Percentiles rank a stretch among this genome's conserved stretches.
These are phyloP conservation scores for Nematocida major DNA, from an alignment of 371 early-diverging fungal species.

Conservation along the genomic window DNA sequence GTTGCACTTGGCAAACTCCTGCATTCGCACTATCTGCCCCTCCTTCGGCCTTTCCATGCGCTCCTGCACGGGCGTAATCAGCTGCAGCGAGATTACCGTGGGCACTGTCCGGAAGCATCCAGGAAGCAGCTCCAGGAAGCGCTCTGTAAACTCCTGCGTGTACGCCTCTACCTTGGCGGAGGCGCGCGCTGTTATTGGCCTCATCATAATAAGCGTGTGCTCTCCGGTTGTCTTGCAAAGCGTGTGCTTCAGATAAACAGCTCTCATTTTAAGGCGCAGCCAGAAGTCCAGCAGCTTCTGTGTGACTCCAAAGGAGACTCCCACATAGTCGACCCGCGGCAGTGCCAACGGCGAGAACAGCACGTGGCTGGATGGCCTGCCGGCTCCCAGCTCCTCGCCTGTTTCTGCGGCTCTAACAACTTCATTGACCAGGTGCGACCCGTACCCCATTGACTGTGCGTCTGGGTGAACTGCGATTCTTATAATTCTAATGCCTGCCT, in stretches of 20 bases:
- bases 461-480: slow-evolving; percentile 96
- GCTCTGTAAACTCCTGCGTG: slow-evolving; percentile 9
- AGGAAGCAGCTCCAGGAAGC: slow-evolving; percentile 41
- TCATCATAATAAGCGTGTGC: slow-evolving; percentile 47
- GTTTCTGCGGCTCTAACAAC: slow-evolving; percentile 67
- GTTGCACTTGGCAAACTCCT: slow-evolving; percentile 32
- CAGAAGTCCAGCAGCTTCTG: slow-evolving; percentile 82
- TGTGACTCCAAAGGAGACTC: slow-evolving; percentile 89
- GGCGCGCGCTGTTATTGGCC: not conserved
- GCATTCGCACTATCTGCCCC: slow-evolving; percentile 1
- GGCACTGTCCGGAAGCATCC: slow-evolving; percentile 33
- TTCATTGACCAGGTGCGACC: slow-evolving; percentile 74
- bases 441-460: slow-evolving; percentile 91
- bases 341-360: slow-evolving; percentile 33
- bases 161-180: not conserved
- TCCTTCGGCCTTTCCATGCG: not conserved
- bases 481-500: slow-evolving; percentile 92
- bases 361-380: not conserved
- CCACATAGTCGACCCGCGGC: slow-evolving; percentile 78
- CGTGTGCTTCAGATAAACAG: slow-evolving; percentile 89
- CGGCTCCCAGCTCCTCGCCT: slow-evolving; percentile 62
- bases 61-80: slow-evolving; percentile 4
- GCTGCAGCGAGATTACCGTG: not conserved
- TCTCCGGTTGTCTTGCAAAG: slow-evolving; percentile 84
- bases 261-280: slow-evolving; percentile 78